Evolutionary conservation across 1,139 yeast species (phyloP), one percentile per base, ranked within the genome.

Genomic region (Suhomyces taliae): DNA sequence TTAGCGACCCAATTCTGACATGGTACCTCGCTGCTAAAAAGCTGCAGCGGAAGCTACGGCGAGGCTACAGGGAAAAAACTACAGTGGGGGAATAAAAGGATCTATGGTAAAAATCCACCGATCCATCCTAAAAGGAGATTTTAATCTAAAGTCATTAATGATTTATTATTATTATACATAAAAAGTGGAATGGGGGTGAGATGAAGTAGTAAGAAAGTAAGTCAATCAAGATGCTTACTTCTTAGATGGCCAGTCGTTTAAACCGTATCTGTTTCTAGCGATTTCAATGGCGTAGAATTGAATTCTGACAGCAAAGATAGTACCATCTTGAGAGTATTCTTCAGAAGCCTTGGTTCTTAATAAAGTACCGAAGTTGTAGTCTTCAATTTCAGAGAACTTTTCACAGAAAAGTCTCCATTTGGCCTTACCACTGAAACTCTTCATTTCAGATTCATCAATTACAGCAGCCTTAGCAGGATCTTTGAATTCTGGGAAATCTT

Each of bases 201-300:
- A 9, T 6, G n/a, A 9, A 11, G 32, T 29, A 29, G 7, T 4
- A 9, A 29, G 32, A 29, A 14, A 14, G 15, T 2, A 14, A 14
- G 15, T 14, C 15, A 14, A 14, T 14, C 7, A 19, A 19, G 24
- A 24, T 7, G 14, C 3, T 44, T 57, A 62, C 57, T 64, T 64
- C 51, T 59, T 70, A 41, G 72, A 62, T 51, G 84, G 78, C 99
- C 99, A 93, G 71, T 93, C 97, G 69, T 93, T 95, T 64, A 89
- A 79, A 36, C 96, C 96, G 56, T 79, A 79, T 68, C 84, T 87
- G 72, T 95, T 95, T 79, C 99, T 86, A 53, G 90, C 90, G 55
- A 93, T 87, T 72, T 93, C 99, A 62, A 90, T 79, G 47, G 97
- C 97, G 60, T 91, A 88, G 65, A 95, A 93, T 72, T 93, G 97